phyloP scores from a whole-genome alignment of 2,329 filamentous ascomycete genomes.

The Laburnicola sp. region DNA sequence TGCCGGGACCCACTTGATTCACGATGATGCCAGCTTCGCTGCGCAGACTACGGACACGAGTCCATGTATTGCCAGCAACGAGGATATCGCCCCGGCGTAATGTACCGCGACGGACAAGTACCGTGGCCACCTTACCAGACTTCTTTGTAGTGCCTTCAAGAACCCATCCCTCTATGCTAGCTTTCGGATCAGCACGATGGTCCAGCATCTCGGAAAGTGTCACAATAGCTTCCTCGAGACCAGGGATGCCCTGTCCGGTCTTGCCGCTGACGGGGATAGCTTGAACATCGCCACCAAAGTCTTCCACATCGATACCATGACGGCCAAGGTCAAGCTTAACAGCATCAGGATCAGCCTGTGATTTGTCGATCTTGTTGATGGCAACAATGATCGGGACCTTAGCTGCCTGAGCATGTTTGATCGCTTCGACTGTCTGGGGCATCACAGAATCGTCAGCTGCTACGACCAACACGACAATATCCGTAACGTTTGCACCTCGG shows the following conservation, averaged over 20 bases:
- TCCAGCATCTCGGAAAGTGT: slow-evolving; percentile 88
- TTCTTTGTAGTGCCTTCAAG: slow-evolving; percentile 88
- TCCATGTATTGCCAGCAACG: slow-evolving; percentile 86
- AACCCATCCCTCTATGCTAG: slow-evolving; percentile 87
- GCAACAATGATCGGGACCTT: slow-evolving; percentile 96
- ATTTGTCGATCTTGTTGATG: slow-evolving; percentile 95
- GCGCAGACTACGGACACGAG: slow-evolving; percentile 77
- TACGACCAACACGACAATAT: slow-evolving; percentile 94
- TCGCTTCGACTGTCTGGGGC: slow-evolving; percentile 92
- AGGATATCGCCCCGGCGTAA: slow-evolving; percentile 78
- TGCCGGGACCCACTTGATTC: slow-evolving; percentile 77
- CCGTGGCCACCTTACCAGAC: slow-evolving; percentile 81
- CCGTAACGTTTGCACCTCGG: slow-evolving; percentile 91
- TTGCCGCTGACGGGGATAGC: slow-evolving; percentile 90
- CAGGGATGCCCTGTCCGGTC: slow-evolving; percentile 87
- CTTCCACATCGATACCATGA: slow-evolving; percentile 88
- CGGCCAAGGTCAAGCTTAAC: slow-evolving; percentile 86
- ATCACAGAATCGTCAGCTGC: slow-evolving; percentile 97
- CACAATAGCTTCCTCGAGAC: slow-evolving; percentile 87
- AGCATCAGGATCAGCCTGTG: slow-evolving; percentile 74
- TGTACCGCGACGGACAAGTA: slow-evolving; percentile 86
- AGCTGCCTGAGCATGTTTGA: slow-evolving; percentile 86
- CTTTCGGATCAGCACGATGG: slow-evolving; percentile 75
- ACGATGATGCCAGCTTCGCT: slow-evolving; percentile 82
- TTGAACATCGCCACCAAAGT: slow-evolving; percentile 92